Conservation (phyloP, 2,329 filamentous ascomycete genomes). For the Aspergillus costaricaensis region DNA sequence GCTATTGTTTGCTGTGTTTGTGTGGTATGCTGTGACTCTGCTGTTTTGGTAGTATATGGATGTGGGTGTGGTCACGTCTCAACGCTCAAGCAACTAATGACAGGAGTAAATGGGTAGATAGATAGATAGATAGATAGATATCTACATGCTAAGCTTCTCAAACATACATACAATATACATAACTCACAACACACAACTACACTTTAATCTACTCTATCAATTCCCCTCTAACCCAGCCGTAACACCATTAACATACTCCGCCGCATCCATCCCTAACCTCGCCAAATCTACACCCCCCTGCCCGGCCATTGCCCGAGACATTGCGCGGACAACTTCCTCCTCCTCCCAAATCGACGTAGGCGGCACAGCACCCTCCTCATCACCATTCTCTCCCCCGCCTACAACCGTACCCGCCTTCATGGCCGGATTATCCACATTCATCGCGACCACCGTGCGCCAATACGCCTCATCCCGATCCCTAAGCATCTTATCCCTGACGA, state of each 20-base stretch:
- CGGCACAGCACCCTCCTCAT: conserved; percentile 65
- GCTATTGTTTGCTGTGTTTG: no score
- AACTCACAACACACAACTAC: not conserved
- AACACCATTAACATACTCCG: conserved; percentile 47
- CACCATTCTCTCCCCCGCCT: conserved; percentile 50
- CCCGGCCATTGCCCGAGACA: conserved; percentile 77
- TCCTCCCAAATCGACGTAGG: conserved; percentile 67
- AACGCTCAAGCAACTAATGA: not conserved
- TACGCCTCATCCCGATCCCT: conserved; percentile 68
- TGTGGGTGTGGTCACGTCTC: no score
- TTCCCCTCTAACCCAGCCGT: conserved; percentile 41
- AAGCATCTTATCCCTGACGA: conserved; percentile 71
- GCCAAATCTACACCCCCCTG: conserved; percentile 47
- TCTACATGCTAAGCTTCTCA: not conserved
- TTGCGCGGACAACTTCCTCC: conserved; percentile 60
- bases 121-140: not conserved
- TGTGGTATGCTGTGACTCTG: no score
- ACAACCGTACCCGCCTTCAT: not conserved
- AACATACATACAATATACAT: not conserved
- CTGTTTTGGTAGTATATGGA: no score
- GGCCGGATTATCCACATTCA: conserved; percentile 43
- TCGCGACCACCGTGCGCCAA: conserved; percentile 61
- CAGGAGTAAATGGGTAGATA: not conserved
- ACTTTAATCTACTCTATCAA: conserved; percentile 13
- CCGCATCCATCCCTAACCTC: conserved; percentile 44